Evolutionary conservation across 2,329 filamentous ascomycete genomes (phyloP).

Genomic region (Aspergillus clavatus): DNA sequence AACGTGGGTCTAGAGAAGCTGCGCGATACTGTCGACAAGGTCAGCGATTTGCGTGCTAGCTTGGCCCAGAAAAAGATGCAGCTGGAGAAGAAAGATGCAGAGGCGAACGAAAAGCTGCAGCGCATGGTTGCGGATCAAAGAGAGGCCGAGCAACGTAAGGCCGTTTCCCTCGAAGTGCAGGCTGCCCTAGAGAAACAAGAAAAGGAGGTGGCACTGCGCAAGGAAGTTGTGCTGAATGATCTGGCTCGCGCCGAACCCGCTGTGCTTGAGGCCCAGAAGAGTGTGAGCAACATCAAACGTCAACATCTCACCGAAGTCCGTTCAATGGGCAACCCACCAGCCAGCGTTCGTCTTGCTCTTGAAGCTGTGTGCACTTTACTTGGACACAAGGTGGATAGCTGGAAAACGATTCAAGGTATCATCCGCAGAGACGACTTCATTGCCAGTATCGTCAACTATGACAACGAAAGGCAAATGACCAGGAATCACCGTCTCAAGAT

Average conservation of each 20-base stretch:
- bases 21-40: slow-evolving; percentile 93
- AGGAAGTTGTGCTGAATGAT: slow-evolving; percentile 79
- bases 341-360: slow-evolving; percentile 83
- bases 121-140: slow-evolving; percentile 95
- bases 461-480: slow-evolving; percentile 95
- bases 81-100: slow-evolving; percentile 85
- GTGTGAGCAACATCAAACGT: slow-evolving; percentile 96
- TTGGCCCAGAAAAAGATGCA: slow-evolving; percentile 92
- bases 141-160: slow-evolving; percentile 88
- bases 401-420: slow-evolving; percentile 86
- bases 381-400: slow-evolving; percentile 82
- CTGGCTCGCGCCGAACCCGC: slow-evolving; percentile 88
- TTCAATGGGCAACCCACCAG: slow-evolving; percentile 90
- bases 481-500: slow-evolving; percentile 75
- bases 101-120: slow-evolving; percentile 95
- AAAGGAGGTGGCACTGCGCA: slow-evolving; percentile 74
- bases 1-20: slow-evolving; percentile 98
- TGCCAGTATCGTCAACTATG: slow-evolving; percentile 92
- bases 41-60: slow-evolving; percentile 83
- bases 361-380: slow-evolving; percentile 96
- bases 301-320: slow-evolving; percentile 96
- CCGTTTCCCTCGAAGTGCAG: slow-evolving; percentile 83
- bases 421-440: slow-evolving; percentile 95
- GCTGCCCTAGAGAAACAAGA: slow-evolving; percentile 83
- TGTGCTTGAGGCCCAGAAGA: slow-evolving; percentile 86